Percentiles rank a stretch among this genome's conserved stretches.
Evolutionary conservation across 2,329 filamentous ascomycete genomes (phyloP).

Genomic region (Cercospora sojina): DNA sequence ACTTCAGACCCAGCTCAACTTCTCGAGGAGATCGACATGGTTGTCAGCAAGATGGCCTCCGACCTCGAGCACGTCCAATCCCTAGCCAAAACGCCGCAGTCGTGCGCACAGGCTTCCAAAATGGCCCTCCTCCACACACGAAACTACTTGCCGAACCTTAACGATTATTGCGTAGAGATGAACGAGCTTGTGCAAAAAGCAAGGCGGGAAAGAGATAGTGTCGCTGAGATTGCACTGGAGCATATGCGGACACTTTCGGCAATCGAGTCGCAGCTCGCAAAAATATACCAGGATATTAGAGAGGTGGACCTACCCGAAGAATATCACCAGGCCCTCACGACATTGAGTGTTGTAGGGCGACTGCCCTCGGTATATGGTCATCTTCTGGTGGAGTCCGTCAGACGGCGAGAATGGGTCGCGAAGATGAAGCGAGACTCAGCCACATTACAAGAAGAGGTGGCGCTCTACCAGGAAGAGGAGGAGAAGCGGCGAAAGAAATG

Average conservation of each 20-base stretch:
- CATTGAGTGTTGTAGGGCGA: conserved; percentile 74
- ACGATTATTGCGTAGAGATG: conserved; percentile 58
- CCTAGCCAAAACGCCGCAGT: conserved; percentile 66
- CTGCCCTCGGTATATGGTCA: conserved; percentile 89
- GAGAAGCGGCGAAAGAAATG: conserved; percentile 83
- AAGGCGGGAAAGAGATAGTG: conserved; percentile 64
- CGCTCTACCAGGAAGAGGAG: conserved; percentile 88
- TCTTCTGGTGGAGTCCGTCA: conserved; percentile 79
- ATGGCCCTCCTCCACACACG: conserved; percentile 64
- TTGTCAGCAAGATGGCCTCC: conserved; percentile 81
- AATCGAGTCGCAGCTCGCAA: conserved; percentile 72
- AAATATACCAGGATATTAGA: conserved; percentile 69
- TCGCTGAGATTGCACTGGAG: conserved; percentile 63
- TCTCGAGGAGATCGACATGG: conserved; percentile 78
- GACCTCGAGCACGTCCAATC: conserved; percentile 77
- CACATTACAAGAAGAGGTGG: conserved; percentile 88
- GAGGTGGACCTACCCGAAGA: conserved; percentile 71
- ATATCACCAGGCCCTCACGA: conserved; percentile 75
- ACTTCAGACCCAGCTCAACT: conserved; percentile 64
- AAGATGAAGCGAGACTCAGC: conserved; percentile 87
- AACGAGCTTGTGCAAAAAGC: conserved; percentile 53
- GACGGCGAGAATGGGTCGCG: conserved; percentile 84
- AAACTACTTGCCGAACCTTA: conserved; percentile 61
- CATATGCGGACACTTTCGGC: conserved; percentile 81
- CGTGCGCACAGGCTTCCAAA: conserved; percentile 61